These are phyloP conservation scores for Trichoderma atroviride DNA, from an alignment of 2,329 filamentous ascomycete species.

Conservation along the genomic window DNA sequence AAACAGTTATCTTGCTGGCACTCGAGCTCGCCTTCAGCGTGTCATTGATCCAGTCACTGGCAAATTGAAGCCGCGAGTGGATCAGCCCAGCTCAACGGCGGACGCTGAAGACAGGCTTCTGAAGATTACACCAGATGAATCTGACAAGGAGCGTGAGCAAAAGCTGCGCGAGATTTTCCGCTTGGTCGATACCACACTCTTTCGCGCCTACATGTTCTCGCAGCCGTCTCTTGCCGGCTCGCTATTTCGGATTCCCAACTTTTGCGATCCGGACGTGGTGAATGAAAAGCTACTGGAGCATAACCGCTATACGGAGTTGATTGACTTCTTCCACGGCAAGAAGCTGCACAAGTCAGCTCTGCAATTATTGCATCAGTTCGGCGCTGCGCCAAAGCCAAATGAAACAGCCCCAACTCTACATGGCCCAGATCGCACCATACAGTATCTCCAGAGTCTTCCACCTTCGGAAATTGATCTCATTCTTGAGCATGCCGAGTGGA, in stretches of 20 bases:
- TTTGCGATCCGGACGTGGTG: conserved; percentile 93
- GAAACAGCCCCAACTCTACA: conserved; percentile 62
- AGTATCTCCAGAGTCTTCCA: conserved; percentile 86
- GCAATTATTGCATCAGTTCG: conserved; percentile 79
- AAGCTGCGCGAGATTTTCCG: conserved; percentile 76
- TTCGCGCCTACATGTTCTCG: conserved; percentile 93
- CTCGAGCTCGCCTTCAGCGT: conserved; percentile 67
- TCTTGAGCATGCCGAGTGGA: conserved; percentile 89
- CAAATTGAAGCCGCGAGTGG: conserved; percentile 56
- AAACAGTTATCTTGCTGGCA: conserved; percentile 85
- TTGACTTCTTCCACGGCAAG: conserved; percentile 98
- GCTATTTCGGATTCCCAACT: conserved; percentile 93
- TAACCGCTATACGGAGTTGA: conserved; percentile 85
- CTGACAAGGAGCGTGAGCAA: conserved; percentile 65
- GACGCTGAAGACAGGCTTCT: conserved; percentile 60
- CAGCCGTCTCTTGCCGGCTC: conserved; percentile 82
- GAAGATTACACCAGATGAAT: conserved; percentile 49
- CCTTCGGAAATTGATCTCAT: conserved; percentile 89
- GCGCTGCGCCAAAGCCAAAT: conserved; percentile 58
- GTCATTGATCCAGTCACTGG: conserved; percentile 65
- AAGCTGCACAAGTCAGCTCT: conserved; percentile 86
- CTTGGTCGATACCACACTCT: conserved; percentile 90
- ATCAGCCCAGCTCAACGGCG: conserved; percentile 49
- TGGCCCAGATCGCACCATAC: conserved; percentile 81
- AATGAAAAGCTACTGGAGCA: conserved; percentile 89